Percentiles rank a stretch among this genome's conserved stretches.
These are phyloP conservation scores for Pleurotus pulmonarius DNA, from an alignment of 768 basidiomycete species.

Conservation along the genomic window DNA sequence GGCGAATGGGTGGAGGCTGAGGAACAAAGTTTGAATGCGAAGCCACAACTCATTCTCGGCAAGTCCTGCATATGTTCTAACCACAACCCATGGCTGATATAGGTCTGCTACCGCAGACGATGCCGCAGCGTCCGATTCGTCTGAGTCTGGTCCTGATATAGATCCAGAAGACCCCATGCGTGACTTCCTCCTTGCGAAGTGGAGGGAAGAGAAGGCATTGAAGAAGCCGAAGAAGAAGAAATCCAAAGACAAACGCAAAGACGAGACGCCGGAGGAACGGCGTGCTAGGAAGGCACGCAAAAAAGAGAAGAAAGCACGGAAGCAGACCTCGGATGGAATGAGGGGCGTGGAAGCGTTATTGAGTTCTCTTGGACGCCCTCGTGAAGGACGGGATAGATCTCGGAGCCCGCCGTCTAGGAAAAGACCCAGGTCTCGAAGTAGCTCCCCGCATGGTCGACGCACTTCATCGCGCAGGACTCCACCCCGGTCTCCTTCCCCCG, in stretches of 20 bases:
- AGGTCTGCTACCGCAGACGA: conserved; percentile 32
- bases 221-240: conserved; percentile 63
- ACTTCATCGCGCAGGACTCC: background rate
- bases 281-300: conserved; percentile 71
- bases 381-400: conserved; percentile 14
- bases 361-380: conserved; percentile 40
- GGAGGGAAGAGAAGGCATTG: conserved; percentile 63
- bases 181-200: conserved; percentile 80
- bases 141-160: conserved; percentile 59
- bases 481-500: background rate
- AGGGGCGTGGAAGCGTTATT: conserved; percentile 68
- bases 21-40: conserved; percentile 84
- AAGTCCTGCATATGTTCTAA: conserved; percentile 13
- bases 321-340: conserved; percentile 58
- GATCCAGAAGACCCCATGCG: conserved; percentile 99
- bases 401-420: conserved; percentile 19
- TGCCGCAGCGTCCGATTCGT: conserved; percentile 63
- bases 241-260: conserved; percentile 64
- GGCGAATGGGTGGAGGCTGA: conserved; percentile 88
- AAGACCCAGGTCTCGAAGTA: conserved; percentile 14
- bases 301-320: conserved; percentile 61
- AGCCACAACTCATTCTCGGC: conserved; percentile 70
- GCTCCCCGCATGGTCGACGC: conserved; percentile 4
- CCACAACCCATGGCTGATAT: conserved; percentile 5
- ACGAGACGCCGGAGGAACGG: conserved; percentile 79